These are phyloP conservation scores for Monilinia laxa DNA, from an alignment of 2,329 filamentous ascomycete species.

Conservation along the genomic window DNA sequence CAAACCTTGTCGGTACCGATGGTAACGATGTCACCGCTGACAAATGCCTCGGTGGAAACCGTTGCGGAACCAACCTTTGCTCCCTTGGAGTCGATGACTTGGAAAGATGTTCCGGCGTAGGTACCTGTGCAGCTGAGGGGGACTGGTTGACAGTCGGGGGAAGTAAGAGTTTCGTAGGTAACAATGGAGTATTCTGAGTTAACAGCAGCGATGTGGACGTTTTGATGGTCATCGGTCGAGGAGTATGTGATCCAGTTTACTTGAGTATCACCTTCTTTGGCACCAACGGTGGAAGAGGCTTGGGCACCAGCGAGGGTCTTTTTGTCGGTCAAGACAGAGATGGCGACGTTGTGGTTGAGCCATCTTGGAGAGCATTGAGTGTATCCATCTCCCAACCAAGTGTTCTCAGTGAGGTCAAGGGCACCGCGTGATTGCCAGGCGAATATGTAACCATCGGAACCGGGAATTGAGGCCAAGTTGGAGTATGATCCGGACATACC, in stretches of 20 bases:
- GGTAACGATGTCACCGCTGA: conserved; percentile 62
- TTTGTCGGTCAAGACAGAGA: conserved; percentile 58
- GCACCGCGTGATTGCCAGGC: conserved; percentile 62
- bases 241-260: conserved; percentile 58
- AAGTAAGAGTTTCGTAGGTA: conserved; percentile 60
- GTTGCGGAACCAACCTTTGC: conserved; percentile 52
- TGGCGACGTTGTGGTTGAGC: conserved; percentile 56
- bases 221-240: conserved; percentile 53
- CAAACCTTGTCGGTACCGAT: conserved; percentile 53
- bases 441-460: conserved; percentile 56
- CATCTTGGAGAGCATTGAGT: conserved; percentile 44
- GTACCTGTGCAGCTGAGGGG: conserved; percentile 60
- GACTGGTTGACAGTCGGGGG: conserved; percentile 54
- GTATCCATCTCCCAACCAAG: conserved; percentile 58
- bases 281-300: conserved; percentile 55
- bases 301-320: conserved; percentile 53
- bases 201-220: conserved; percentile 58
- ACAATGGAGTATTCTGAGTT: conserved; percentile 53
- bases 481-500: conserved; percentile 64
- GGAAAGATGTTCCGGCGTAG: conserved; percentile 59
- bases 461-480: conserved; percentile 53
- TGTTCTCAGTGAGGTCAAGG: conserved; percentile 52
- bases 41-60: conserved; percentile 53
- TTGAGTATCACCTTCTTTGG: conserved; percentile 55
- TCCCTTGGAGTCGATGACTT: conserved; percentile 54